Evolutionary conservation across 2,329 filamentous ascomycete species (phyloP), one percentile per base, ranked within the genome.

Genomic region (Annulohypoxylon truncatum): DNA sequence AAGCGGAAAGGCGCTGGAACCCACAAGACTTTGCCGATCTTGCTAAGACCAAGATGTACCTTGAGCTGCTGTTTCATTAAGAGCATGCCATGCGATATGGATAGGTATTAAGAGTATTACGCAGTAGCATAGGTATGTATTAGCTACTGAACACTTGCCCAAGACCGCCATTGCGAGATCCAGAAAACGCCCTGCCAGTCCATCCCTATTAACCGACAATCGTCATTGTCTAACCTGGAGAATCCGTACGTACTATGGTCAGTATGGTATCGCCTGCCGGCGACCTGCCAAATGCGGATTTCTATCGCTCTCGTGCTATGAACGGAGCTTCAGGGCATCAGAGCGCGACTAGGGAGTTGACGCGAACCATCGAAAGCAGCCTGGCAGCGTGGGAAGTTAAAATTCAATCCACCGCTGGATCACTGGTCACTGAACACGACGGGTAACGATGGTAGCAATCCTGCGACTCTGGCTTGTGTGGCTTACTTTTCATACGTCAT

Each of bases 401-500:
- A 68, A 24, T 50, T 46, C 15, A 61, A 61, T 33, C 66, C 61
- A 65, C 48, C 57, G 57, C 65, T 62, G 15, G 28, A 58, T 55
- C 38, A 31, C 2, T 31, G 8, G 8, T n/a, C n/a, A 20, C 15
- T 42, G 18, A 42, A 42, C 38, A 22, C 38, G 15, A 20, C 38
- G 38, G 38, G 38, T 42, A 42, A 42, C 38, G 35, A 51, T 29
- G 64, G 44, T 50, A 60, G 51, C 59, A 63, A 68, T 68, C 55
- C 60, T 64, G 57, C 52, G 26, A 64, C 46, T 63, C 33, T 64
- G 54, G 63, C 66, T 63, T 64, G 42, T 54, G 65, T 68, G 68
- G 65, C 68, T 70, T 70, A 70, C 62, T 66, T 68, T 59, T 48
- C 55, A 63, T 70, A 70, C 68, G 68, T 70, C 68, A 70, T 70